phyloP scores from a whole-genome alignment of 108 stramenopile species.

The Mediolabrus comicus region DNA sequence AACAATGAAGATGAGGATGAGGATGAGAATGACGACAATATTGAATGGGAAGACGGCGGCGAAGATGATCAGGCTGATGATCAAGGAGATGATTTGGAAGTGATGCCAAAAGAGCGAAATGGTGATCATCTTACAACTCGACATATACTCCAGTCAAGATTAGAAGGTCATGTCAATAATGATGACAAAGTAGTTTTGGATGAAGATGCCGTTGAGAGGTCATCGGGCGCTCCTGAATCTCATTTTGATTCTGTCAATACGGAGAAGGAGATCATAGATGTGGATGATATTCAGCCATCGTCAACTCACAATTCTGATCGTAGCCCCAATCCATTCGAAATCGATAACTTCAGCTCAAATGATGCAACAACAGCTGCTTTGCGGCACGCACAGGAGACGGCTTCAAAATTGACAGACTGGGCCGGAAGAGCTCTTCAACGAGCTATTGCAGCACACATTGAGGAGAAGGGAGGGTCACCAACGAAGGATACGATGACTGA shows the following conservation, averaged over 20 bases:
- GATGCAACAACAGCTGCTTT: slow-evolving; percentile 64
- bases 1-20: neutral
- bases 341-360: slow-evolving; percentile 8
- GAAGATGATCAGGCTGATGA: neutral
- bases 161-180: neutral
- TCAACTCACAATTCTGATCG: neutral
- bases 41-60: slow-evolving; percentile 66
- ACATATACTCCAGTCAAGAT: neutral
- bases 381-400: slow-evolving; percentile 79
- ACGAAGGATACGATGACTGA: slow-evolving; percentile 6
- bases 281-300: neutral
- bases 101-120: neutral
- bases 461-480: slow-evolving; percentile 31
- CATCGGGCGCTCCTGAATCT: neutral
- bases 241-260: neutral
- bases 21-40: slow-evolving; percentile 39
- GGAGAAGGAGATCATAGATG: neutral
- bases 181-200: no score
- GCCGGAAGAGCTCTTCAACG: slow-evolving; percentile 89
- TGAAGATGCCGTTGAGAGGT: neutral
- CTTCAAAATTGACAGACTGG: slow-evolving; percentile 85
- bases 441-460: slow-evolving; percentile 73
- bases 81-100: neutral
- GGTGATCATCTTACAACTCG: neutral
- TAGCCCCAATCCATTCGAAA: slow-evolving; percentile 9